A percentile compares a stretch with the other conserved stretches of the same genome.
These are phyloP conservation scores for Globisporangium paddicum DNA, from an alignment of 352 stramenopile genomes.

Conservation along the genomic window DNA sequence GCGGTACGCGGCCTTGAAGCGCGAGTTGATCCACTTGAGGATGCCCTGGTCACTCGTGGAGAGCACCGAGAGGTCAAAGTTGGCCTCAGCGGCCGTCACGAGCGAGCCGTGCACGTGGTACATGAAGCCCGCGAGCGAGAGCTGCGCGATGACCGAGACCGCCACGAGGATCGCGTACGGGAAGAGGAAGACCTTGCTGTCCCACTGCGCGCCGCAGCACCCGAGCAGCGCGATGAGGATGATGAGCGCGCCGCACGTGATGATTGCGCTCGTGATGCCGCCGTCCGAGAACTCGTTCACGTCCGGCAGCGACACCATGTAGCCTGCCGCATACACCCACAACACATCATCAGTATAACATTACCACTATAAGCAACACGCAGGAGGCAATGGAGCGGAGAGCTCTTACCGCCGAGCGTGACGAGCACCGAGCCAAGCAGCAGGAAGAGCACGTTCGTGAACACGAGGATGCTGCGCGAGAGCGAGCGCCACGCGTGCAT, in stretches of 20 bases:
- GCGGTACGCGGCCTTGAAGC: constrained; percentile 76
- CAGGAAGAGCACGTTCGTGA: constrained; percentile 87
- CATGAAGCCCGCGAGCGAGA: constrained; percentile 76
- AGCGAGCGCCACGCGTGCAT: constrained; percentile 65
- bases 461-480: constrained; percentile 75
- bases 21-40: constrained; percentile 71
- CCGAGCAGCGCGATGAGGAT: constrained; percentile 71
- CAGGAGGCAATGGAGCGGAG: too few species aligned
- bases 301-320: constrained; percentile 75
- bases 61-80: constrained; percentile 69
- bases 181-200: constrained; percentile 84
- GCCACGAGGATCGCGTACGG: constrained; percentile 76
- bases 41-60: constrained; percentile 48
- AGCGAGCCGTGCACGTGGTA: constrained; percentile 77
- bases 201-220: constrained; percentile 80
- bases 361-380: too few species aligned
- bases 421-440: constrained; percentile 77
- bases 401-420: constrained; percentile 69
- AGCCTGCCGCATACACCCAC: constrained; percentile 31
- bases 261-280: constrained; percentile 72
- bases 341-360: too few species aligned
- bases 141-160: constrained; percentile 72
- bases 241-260: constrained; percentile 75
- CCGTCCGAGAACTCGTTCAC: constrained; percentile 80
- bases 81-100: constrained; percentile 48